A percentile compares a stretch with the other conserved stretches of the same genome.
Conservation (phyloP, 129 eudicot genomes). For the Helianthus tuberosus region DNA sequence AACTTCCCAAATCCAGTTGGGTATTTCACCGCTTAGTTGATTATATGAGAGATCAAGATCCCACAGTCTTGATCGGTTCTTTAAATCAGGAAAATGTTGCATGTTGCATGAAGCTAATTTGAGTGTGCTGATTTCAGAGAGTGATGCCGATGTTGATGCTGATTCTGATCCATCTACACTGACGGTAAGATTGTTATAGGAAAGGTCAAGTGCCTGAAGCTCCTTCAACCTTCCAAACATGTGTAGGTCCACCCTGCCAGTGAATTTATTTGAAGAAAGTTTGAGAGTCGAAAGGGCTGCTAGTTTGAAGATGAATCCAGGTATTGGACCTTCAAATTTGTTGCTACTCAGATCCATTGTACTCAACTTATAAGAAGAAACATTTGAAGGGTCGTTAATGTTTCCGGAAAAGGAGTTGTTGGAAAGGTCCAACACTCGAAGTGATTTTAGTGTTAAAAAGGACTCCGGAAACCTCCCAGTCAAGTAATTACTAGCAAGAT, state of each 20-base stretch:
- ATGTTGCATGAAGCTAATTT: conserved; percentile 59
- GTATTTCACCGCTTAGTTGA: conserved; percentile 49
- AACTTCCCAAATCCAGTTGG: conserved; percentile 59
- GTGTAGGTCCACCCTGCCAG: conserved; percentile 41
- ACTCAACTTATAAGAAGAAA: no score
- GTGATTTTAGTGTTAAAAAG: no score
- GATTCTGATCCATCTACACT: neutral
- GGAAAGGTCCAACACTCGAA: no score
- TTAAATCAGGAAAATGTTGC: conserved; percentile 40
- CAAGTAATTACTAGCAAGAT: no score
- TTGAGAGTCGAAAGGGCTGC: conserved; percentile 19
- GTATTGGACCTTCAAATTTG: conserved; percentile 46
- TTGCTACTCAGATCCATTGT: conserved; percentile 46
- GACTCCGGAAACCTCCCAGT: no score
- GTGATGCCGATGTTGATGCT: conserved; percentile 22
- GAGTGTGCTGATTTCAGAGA: conserved; percentile 36
- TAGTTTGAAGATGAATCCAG: conserved; percentile 45
- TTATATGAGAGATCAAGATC: conserved; percentile 58
- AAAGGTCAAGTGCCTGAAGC: conserved; percentile 56
- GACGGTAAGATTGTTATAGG: conserved; percentile 45
- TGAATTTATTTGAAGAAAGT: conserved; percentile 49
- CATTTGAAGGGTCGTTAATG: no score
- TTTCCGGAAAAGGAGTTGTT: no score
- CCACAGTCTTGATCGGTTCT: conserved; percentile 39
- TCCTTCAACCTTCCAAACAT: conserved; percentile 34